Evolutionary conservation across 2,329 filamentous ascomycete genomes (phyloP).

Genomic region (Colletotrichum tofieldiae): DNA sequence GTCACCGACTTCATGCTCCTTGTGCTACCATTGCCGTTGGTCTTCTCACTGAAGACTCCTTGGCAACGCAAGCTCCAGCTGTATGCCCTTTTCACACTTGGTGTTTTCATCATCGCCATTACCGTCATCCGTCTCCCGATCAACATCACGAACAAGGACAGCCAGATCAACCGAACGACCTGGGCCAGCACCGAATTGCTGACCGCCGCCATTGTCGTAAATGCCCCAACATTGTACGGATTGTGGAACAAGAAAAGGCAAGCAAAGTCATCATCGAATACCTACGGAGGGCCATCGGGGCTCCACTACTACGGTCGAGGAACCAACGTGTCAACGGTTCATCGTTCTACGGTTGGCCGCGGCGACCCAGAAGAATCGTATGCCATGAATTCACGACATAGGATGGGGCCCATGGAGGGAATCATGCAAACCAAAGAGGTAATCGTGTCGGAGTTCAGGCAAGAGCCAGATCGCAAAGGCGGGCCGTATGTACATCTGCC

Average conservation of each 20-base stretch:
- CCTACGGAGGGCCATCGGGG: constrained; percentile 22
- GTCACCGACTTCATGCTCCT: constrained; percentile 52
- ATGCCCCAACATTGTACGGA: constrained; percentile 55
- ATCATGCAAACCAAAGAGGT: constrained; percentile 42
- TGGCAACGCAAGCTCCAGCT: constrained; percentile 52
- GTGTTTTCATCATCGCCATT: constrained; percentile 57
- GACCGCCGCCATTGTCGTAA: constrained; percentile 51
- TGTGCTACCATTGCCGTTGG: constrained; percentile 50
- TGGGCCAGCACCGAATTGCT: constrained; percentile 57
- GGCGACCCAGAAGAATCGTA: constrained; percentile 12
- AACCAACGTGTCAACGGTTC: constrained; percentile 27
- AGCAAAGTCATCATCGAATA: constrained; percentile 46
- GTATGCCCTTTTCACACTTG: constrained; percentile 54
- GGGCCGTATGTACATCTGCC: constrained; percentile 33
- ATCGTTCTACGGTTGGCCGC: constrained; percentile 25
- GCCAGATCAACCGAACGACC: constrained; percentile 54
- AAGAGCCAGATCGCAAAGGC: constrained; percentile 29
- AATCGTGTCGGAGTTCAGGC: constrained; percentile 38
- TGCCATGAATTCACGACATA: constrained; percentile 28
- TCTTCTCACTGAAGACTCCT: constrained; percentile 50
- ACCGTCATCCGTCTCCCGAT: constrained; percentile 58
- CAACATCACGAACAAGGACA: constrained; percentile 53
- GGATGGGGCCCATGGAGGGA: constrained; percentile 33
- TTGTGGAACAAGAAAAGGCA: constrained; percentile 50
- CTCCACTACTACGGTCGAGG: constrained; percentile 34